Conservation (phyloP, 78 protist genomes). For the Pirum gemmata region DNA sequence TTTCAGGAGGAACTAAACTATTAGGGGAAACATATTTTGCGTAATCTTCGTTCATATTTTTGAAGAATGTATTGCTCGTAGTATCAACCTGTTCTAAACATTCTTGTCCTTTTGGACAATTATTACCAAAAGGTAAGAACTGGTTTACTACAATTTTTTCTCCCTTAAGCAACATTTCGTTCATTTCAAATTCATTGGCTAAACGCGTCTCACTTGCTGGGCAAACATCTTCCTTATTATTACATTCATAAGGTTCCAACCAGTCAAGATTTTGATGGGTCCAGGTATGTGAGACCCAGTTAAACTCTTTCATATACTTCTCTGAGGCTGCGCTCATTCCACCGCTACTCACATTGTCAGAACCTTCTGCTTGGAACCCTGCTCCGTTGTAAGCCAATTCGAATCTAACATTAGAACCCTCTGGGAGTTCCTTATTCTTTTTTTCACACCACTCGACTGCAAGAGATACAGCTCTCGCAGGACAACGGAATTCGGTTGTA, state of each 20-base stretch:
- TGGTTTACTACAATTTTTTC: no score
- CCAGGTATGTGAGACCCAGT: constrained; percentile 45
- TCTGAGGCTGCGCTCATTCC: background rate
- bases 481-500: background rate
- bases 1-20: constrained; percentile 22
- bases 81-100: no score
- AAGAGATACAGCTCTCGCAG: background rate
- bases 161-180: no score
- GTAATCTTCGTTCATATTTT: no score
- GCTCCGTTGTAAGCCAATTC: constrained; percentile 40
- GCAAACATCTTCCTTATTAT: background rate
- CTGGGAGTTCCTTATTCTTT: background rate
- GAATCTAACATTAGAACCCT: background rate
- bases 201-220: constrained; percentile 9
- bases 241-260: constrained; percentile 15
- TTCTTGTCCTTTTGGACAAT: no score
- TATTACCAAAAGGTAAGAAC: no score
- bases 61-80: no score
- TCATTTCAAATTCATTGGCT: background rate
- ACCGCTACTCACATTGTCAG: background rate
- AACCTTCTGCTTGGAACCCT: background rate
- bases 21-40: no score
- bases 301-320: background rate
- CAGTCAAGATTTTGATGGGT: constrained; percentile 36
- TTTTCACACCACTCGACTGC: background rate